Evolutionary conservation across 768 basidiomycete genomes (phyloP), one percentile per base, ranked within the genome.

Genomic region (Phylloporus sp.): DNA sequence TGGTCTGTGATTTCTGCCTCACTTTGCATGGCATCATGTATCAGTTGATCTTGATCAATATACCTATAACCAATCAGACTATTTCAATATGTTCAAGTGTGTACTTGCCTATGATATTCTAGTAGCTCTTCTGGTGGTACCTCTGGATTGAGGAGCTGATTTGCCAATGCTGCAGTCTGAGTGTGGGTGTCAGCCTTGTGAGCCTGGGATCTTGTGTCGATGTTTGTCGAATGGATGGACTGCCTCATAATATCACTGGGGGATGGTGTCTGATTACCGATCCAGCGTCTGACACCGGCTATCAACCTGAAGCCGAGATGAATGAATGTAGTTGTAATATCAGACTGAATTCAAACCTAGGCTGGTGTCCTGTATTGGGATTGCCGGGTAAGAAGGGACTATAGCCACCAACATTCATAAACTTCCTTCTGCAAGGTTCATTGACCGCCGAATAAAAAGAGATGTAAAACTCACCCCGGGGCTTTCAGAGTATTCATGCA

Each of bases 401-500:
- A 38, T 80, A 73, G 35, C 82, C 78, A 44, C 82, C 69, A 55
- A 82, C 81, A 53, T 74, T 77, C 8, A 79, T 75, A 0, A 81
- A 83, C 66, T 88, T 90, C 34, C 86, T 90, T 54, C 20, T 26
- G 10, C 14, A 32, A 29, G 14, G 6, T 45, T 5, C 20, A 26
- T 21, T 22, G n/a, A 38, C 1, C 10, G 8, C 18, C 39, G 0
- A n/a, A 21, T 4, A 9, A 13, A 40, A 18, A 2, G 1, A 10
- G 41, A 11, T 2, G 6, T 0, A 14, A 32, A 22, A 41, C 83
- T 42, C 53, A 86, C 90, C 86, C 88, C 24, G 87, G 86, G 3
- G 90, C 72, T 61, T 88, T 90, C 39, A 86, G 65, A 5, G 89
- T 91, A 51, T 90, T 91, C 85, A 94, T 92, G n/a, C 82, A 85